Percentiles rank a stretch among this genome's conserved stretches.
phyloP scores from a whole-genome alignment of 1,284 basidiomycete species.

The Gymnopus androsaceus region DNA sequence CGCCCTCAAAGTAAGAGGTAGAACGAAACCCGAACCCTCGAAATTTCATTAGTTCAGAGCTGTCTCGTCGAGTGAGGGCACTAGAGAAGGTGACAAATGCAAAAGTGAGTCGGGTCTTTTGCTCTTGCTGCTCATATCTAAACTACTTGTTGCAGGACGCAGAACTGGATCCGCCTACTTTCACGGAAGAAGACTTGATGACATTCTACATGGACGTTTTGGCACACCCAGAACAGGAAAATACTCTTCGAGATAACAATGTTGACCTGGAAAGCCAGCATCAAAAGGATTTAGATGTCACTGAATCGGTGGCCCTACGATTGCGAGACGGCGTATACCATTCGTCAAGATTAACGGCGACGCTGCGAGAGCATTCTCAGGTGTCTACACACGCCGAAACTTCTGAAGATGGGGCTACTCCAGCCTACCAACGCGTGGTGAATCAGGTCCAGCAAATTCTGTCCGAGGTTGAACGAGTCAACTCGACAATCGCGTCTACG shows the following conservation, averaged over 20 bases:
- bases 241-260: too few relatives aligned
- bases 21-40: constrained; percentile 8
- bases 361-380: not conserved
- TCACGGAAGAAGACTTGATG: constrained; percentile 52
- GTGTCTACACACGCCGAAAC: not conserved
- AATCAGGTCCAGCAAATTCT: not conserved
- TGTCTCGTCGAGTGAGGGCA: constrained; percentile 41
- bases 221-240: constrained; percentile 37
- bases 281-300: constrained; percentile 18
- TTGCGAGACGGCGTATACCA: not conserved
- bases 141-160: constrained; percentile 28
- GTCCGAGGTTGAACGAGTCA: not conserved
- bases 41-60: constrained; percentile 26
- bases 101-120: constrained; percentile 32
- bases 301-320: not conserved
- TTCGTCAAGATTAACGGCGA: not conserved
- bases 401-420: not conserved
- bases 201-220: constrained; percentile 57
- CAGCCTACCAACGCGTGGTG: constrained; percentile 1
- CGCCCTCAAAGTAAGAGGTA: not conserved
- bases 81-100: constrained; percentile 37
- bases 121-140: not conserved
- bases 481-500: not conserved
- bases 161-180: constrained; percentile 35
- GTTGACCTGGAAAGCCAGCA: constrained; percentile 29